phyloP scores from a whole-genome alignment of 805 yeast species.

The Yarrowia hollandica region DNA sequence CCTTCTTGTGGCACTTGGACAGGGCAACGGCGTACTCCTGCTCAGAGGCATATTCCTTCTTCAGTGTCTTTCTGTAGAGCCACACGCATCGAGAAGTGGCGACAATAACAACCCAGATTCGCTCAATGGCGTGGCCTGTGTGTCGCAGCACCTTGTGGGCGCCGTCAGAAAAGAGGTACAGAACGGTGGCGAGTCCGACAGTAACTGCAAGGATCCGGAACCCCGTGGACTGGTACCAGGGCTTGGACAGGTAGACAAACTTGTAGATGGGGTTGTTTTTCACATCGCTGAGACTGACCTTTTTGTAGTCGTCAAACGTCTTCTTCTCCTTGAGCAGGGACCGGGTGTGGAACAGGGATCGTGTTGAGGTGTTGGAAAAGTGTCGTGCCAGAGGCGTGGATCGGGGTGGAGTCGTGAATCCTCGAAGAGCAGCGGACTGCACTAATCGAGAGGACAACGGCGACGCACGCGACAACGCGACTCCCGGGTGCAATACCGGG shows the following conservation, averaged over 20 bases:
- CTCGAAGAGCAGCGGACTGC: neutral
- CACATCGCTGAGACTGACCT: neutral
- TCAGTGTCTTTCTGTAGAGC: slow-evolving; percentile 61
- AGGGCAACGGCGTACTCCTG: slow-evolving; percentile 57
- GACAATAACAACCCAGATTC: slow-evolving; percentile 38
- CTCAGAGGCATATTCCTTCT: slow-evolving; percentile 45
- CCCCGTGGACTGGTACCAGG: slow-evolving; percentile 11
- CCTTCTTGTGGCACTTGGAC: slow-evolving; percentile 63
- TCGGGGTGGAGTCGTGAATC: neutral
- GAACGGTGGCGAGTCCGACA: slow-evolving; percentile 1
- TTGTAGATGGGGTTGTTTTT: slow-evolving; percentile 26
- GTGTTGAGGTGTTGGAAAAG: neutral
- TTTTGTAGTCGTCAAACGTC: slow-evolving; percentile 1
- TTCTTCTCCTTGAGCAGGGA: neutral
- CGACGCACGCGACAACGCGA: neutral
- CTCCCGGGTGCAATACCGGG: neutral
- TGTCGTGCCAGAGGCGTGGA: neutral
- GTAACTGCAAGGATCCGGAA: slow-evolving; percentile 11
- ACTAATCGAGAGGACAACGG: neutral
- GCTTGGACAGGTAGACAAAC: slow-evolving; percentile 23
- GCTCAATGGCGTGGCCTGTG: slow-evolving; percentile 35
- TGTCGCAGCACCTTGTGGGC: slow-evolving; percentile 32
- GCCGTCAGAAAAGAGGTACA: slow-evolving; percentile 9
- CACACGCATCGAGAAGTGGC: slow-evolving; percentile 76
- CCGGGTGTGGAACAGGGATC: neutral